phyloP scores from a whole-genome alignment of 2,329 filamentous ascomycete genomes.

The Rugonectria rugulosa region DNA sequence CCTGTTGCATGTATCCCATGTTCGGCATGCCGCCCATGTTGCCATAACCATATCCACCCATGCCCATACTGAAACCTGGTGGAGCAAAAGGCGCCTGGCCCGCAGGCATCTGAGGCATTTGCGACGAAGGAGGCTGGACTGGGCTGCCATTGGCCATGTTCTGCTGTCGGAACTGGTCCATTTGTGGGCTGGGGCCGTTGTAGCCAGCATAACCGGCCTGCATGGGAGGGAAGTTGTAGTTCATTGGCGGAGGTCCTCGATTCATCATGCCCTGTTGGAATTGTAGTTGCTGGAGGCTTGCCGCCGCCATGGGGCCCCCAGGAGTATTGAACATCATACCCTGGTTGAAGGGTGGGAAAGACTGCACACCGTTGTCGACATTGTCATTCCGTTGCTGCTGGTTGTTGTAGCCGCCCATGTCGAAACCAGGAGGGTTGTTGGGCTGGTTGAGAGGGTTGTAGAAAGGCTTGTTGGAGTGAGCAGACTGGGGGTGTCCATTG shows the following conservation, averaged over 20 bases:
- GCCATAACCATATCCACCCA: conserved; percentile 55
- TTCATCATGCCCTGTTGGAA: conserved; percentile 67
- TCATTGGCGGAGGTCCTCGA: conserved; percentile 61
- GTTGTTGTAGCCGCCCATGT: conserved; percentile 59
- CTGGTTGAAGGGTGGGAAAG: conserved; percentile 61
- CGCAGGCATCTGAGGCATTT: conserved; percentile 52
- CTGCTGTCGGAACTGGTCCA: conserved; percentile 65
- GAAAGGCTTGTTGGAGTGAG: conserved; percentile 58
- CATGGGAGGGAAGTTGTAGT: conserved; percentile 64
- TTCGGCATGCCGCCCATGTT: conserved; percentile 48
- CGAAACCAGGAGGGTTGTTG: conserved; percentile 53
- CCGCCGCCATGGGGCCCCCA: conserved; percentile 54
- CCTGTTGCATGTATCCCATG: conserved; percentile 55
- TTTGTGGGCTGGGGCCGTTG: conserved; percentile 53
- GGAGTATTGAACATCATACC: conserved; percentile 59
- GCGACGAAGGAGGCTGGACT: conserved; percentile 53
- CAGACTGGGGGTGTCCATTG: conserved; percentile 51
- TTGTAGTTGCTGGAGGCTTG: conserved; percentile 62
- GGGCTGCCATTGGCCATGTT: conserved; percentile 60
- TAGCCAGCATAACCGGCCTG: conserved; percentile 64
- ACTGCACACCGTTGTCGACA: conserved; percentile 56
- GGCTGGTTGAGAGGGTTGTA: conserved; percentile 59
- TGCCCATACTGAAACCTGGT: conserved; percentile 58
- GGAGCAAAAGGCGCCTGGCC: conserved; percentile 56
- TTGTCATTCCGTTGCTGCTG: conserved; percentile 63